A percentile compares a stretch with the other conserved stretches of the same genome.
phyloP scores from a whole-genome alignment of 768 basidiomycete species.

The Mycena amicta region DNA sequence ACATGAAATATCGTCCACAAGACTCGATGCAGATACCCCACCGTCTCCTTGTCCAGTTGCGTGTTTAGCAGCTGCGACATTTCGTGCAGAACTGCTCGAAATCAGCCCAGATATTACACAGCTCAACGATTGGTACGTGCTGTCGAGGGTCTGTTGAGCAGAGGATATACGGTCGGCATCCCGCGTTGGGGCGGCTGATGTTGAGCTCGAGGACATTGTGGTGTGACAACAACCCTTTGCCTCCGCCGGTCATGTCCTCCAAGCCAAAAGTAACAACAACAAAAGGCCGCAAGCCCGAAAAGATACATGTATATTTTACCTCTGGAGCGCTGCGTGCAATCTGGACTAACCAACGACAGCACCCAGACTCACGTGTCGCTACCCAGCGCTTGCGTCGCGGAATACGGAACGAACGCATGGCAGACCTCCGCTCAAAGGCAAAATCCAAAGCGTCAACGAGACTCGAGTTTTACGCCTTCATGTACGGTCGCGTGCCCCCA shows the following conservation, averaged over 20 bases:
- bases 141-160: constrained; percentile 72
- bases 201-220: constrained; percentile 33
- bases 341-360: no score
- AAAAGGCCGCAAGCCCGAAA: constrained; percentile 60
- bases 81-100: constrained; percentile 71
- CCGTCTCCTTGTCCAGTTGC: constrained; percentile 82
- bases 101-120: neutral
- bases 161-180: constrained; percentile 63
- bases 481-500: constrained; percentile 66
- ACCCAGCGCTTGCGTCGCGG: constrained; percentile 69
- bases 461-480: constrained; percentile 79
- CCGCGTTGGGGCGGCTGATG: constrained; percentile 34
- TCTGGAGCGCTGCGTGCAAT: no score
- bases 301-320: no score
- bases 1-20: neutral
- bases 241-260: constrained; percentile 36
- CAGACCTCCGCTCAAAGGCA: constrained; percentile 56
- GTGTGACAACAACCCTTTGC: neutral
- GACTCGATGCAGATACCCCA: neutral
- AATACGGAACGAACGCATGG: constrained; percentile 69
- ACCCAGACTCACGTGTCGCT: constrained; percentile 84
- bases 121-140: constrained; percentile 41
- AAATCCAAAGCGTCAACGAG: constrained; percentile 44
- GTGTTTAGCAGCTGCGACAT: constrained; percentile 90
- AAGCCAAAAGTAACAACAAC: constrained; percentile 38